Base-by-base conservation (phyloP, 129 eudicot genomes). In the Flaveria bidentis region DNA sequence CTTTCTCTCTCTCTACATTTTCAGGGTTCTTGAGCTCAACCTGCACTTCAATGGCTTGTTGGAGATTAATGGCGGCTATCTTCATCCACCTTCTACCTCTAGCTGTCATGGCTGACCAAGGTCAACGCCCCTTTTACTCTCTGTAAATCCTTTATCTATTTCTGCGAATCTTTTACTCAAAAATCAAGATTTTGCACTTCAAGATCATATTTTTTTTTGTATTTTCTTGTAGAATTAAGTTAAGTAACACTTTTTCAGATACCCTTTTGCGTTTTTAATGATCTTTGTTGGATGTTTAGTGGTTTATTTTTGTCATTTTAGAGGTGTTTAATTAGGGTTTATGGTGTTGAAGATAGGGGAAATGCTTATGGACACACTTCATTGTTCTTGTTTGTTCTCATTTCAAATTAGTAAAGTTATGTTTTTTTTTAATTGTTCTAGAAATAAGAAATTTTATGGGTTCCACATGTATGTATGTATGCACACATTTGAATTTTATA, bases 41-140 rank as follows among this genome's bases (percentile, higher is more conserved):
- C 69, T 23, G 8, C 33, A 53, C 79, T 41, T 26, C 79, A 73
- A 80, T 80, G 80, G 80, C 72, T 41, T 33, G 50, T 78, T 82
- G 62, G 64, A 61, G 50, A 28, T 74, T 71, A 78, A 77, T 81
- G 86, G 83, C 75, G 74, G 64, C 49, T 22, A 18, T 82, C 20
- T 46, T 76, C 69, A 80, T 88, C 41, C 61, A 11, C 17, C 85
- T 82, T 79, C 85, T 79, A 23, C 71, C 80, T 68, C 46, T 80
- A n/a, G 85, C 82, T 70, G 74, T 67, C 75, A 79, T 79, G 72
- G 90, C 87, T 67, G 87, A 79, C 72, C 84, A 85, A 76, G 89
- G 93, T 88, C 55, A 69, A 74, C 67, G 1, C 41, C 67, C 39
- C 70, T 44, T 65, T 51, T 51, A 55, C 67, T 25, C 33, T 61